Evolutionary conservation across 768 basidiomycete species (phyloP), one percentile per base, ranked within the genome.

Genomic region (Saitozyma podzolica): DNA sequence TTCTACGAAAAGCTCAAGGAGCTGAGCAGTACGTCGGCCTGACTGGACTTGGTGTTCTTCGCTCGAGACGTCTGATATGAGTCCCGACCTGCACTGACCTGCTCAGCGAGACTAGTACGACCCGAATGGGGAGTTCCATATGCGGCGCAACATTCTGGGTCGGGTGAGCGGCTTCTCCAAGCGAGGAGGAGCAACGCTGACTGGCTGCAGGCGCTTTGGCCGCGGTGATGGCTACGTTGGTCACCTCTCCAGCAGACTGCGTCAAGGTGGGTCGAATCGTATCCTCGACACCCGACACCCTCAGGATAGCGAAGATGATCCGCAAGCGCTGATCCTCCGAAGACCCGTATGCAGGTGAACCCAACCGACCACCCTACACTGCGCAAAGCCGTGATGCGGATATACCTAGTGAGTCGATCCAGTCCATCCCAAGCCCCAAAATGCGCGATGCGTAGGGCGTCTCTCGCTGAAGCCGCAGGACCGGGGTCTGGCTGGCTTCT

Each of bases 311-410:
- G n/a, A n/a, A n/a, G n/a, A 92, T 13, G 16, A 13, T 3, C 45
- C 45, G 13, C 37, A 37, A 20, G 19, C 29, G 29, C 52, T 52
- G 47, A 17, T 14, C 8, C 40, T 40, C 10, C 20, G 43, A n/a
- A 66, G 91, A 97, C 93, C 0, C 89, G 91, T 73, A 87, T 97
- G 76, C 93, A 97, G 82, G 89, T 97, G 3, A 87, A 90, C n/a
- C 84, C 84, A 1, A 89, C 88, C 68, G 84, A 85, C 67, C 94
- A 95, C 71, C 87, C 86, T 2, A 87, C 89, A 9, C 81, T 97
- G 17, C 59, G 82, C 40, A 84, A 84, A 17, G 92, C 92, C 2
- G 80, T 86, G 1, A 64, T 62, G 8, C 86, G 88, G 2, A 86
- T 93, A 54, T 88, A 87, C 84, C 81, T 82, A 77, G 92, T 90